Evolutionary conservation across 148 eudicot genomes (phyloP).

Genomic region (Chenopodium berlandieri): DNA sequence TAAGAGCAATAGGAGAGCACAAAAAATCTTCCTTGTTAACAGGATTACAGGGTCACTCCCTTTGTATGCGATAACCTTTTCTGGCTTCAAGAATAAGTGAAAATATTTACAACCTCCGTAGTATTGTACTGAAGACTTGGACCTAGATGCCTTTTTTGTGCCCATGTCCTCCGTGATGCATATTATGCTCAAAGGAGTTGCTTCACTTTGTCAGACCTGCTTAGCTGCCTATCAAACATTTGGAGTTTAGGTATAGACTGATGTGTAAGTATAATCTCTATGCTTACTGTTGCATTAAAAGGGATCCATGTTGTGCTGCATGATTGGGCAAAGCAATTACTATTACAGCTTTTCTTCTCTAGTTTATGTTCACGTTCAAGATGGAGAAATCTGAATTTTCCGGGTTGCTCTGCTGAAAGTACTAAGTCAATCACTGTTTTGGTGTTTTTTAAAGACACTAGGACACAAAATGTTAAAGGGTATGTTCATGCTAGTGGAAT

Average conservation of each 20-base stretch:
- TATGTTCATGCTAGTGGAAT: neutral
- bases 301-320: neutral
- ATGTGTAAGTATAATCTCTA: neutral
- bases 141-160: neutral
- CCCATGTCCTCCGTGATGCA: neutral
- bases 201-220: neutral
- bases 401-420: neutral
- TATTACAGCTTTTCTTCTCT: too few relatives aligned
- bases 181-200: neutral
- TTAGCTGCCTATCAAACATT: neutral
- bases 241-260: neutral
- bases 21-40: neutral
- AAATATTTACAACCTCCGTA: too few relatives aligned
- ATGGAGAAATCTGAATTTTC: neutral
- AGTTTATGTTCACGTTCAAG: neutral
- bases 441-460: neutral
- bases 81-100: neutral
- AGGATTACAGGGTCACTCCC: neutral
- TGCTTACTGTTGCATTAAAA: neutral
- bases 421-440: neutral
- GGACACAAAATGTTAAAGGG: neutral
- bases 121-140: neutral
- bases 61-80: neutral
- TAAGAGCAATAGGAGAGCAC: neutral
- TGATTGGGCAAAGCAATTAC: neutral